Conservation (phyloP, 345 rosid genomes). For the Salix koriyanagi region DNA sequence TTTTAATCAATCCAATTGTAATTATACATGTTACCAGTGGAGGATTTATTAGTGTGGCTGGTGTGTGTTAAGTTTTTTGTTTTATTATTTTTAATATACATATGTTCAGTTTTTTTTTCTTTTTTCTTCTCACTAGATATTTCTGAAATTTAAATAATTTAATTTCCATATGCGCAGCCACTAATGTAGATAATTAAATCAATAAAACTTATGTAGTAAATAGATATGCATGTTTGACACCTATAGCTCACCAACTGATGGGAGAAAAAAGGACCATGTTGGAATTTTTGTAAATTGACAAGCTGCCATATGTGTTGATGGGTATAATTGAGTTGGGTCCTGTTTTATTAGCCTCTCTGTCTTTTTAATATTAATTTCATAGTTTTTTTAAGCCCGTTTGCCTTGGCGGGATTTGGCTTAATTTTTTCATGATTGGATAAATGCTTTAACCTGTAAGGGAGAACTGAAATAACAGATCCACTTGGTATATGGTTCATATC, state of each 20-base stretch:
- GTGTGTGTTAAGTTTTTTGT: neutral
- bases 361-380: neutral
- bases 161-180: neutral
- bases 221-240: neutral
- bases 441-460: neutral
- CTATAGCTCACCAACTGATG: neutral
- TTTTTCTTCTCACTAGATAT: slow-evolving; percentile 1
- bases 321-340: slow-evolving; percentile 1
- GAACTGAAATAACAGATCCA: slow-evolving; percentile 8
- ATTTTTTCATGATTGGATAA: slow-evolving; percentile 5
- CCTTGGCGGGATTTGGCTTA: neutral
- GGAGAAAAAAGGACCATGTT: neutral
- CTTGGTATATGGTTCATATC: neutral
- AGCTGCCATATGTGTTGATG: neutral
- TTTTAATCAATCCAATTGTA: neutral
- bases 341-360: neutral
- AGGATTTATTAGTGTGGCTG: neutral
- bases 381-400: neutral
- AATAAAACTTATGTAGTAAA: neutral
- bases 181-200: neutral
- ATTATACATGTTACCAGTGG: neutral
- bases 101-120: neutral
- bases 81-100: too few species aligned
- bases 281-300: neutral
- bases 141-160: neutral